Evolutionary conservation across 2,329 filamentous ascomycete genomes (phyloP).

Genomic region (Purpureocillium takamizusanense): DNA sequence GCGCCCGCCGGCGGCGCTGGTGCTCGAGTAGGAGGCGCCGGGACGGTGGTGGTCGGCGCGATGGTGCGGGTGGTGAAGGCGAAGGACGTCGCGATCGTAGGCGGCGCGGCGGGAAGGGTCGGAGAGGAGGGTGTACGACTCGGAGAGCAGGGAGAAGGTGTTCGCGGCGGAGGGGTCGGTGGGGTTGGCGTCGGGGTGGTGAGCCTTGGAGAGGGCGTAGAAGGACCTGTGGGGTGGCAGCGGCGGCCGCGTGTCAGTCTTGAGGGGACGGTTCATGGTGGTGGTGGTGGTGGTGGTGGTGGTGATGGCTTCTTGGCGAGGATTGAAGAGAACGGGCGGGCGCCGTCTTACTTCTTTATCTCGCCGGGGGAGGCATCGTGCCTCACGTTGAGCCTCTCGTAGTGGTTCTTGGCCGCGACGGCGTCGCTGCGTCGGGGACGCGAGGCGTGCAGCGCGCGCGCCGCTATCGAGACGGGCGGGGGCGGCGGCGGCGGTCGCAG

Average conservation of each 20-base stretch:
- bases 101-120: constrained; percentile 62
- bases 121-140: constrained; percentile 73
- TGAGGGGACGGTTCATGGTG: no score
- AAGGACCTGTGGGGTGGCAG: no score
- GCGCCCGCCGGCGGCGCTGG: constrained; percentile 55
- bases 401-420: constrained; percentile 51
- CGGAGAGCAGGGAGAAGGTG: constrained; percentile 75
- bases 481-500: no score
- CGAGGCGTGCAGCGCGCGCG: constrained; percentile 15
- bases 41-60: constrained; percentile 15
- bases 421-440: constrained; percentile 2
- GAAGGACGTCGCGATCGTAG: constrained; percentile 68
- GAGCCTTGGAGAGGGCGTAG: constrained; percentile 81
- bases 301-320: not conserved
- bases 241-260: no score
- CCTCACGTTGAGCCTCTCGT: constrained; percentile 70
- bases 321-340: constrained; percentile 2
- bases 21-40: constrained; percentile 43
- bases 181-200: constrained; percentile 89
- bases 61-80: constrained; percentile 24
- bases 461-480: no score
- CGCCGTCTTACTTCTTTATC: constrained; percentile 66
- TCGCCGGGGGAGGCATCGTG: constrained; percentile 61
- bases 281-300: not conserved
- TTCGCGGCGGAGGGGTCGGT: constrained; percentile 60